Percentiles rank a stretch among this genome's conserved stretches.
Conservation (phyloP, 2,329 filamentous ascomycete species). For the Aspergillus ochraceus region DNA sequence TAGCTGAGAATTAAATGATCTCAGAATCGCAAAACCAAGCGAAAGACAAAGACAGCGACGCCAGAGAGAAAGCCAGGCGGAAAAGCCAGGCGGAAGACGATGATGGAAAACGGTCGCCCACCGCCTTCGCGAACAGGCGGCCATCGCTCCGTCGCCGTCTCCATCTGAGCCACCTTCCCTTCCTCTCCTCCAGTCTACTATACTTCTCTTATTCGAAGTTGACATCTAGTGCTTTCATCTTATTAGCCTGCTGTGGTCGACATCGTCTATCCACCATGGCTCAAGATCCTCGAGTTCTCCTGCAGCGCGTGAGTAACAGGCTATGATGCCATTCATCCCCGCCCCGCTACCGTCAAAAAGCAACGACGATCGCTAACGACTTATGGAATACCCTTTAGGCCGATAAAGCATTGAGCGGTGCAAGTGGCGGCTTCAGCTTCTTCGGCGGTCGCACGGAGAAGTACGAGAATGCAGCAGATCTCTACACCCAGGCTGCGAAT, state of each 20-base stretch:
- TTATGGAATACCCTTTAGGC: conserved; percentile 58
- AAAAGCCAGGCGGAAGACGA: background rate
- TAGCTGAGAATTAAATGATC: background rate
- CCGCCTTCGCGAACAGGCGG: conserved; percentile 19
- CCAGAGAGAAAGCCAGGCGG: conserved; percentile 5
- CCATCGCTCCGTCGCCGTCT: background rate
- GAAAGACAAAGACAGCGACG: background rate
- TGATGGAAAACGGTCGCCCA: conserved; percentile 11
- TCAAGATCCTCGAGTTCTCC: conserved; percentile 73
- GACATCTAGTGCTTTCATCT: conserved; percentile 3
- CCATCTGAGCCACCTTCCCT: background rate
- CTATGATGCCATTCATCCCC: conserved; percentile 4
- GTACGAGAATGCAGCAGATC: conserved; percentile 82
- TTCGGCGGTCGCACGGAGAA: conserved; percentile 88
- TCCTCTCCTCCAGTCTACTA: background rate
- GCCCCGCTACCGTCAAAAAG: conserved; percentile 14
- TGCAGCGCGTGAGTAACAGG: conserved; percentile 66
- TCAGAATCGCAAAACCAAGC: background rate
- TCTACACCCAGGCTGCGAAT: conserved; percentile 86
- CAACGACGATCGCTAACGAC: conserved; percentile 32
- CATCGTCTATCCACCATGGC: conserved; percentile 56
- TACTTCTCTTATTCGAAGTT: background rate
- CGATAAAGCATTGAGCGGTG: conserved; percentile 75
- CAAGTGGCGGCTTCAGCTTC: conserved; percentile 79
- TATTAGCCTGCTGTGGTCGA: conserved; percentile 3